Conservation (phyloP, 345 rosid genomes). For the Euphorbia lathyris region DNA sequence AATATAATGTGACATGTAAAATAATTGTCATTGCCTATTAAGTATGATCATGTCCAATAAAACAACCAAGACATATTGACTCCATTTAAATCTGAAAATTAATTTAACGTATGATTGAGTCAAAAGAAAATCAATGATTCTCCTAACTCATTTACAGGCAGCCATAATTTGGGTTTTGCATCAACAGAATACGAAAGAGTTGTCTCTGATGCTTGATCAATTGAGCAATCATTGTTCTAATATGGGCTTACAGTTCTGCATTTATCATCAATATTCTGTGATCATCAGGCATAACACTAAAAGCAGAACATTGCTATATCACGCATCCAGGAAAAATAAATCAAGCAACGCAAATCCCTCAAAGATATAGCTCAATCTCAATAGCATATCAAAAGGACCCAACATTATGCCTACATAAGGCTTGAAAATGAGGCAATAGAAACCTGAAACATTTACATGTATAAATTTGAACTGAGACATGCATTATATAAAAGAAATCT, state of each 20-base stretch:
- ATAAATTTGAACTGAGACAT: background rate
- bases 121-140: too few species aligned
- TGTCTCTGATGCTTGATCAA: constrained; percentile 44
- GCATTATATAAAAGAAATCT: background rate
- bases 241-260: constrained; percentile 45
- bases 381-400: background rate
- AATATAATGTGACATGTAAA: too few species aligned
- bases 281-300: background rate
- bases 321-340: too few species aligned
- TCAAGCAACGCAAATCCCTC: too few species aligned
- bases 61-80: too few species aligned
- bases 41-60: too few species aligned
- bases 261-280: constrained; percentile 1
- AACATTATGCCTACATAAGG: background rate
- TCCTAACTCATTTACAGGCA: too few species aligned
- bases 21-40: too few species aligned
- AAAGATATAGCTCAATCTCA: background rate
- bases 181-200: constrained; percentile 62
- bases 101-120: too few species aligned
- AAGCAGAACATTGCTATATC: background rate
- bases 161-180: constrained; percentile 77
- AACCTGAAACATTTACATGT: background rate
- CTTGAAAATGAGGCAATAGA: background rate
- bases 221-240: constrained; percentile 20
- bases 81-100: too few species aligned